phyloP scores from a whole-genome alignment of 257 asterid species.

The Ligustrum vulgare region DNA sequence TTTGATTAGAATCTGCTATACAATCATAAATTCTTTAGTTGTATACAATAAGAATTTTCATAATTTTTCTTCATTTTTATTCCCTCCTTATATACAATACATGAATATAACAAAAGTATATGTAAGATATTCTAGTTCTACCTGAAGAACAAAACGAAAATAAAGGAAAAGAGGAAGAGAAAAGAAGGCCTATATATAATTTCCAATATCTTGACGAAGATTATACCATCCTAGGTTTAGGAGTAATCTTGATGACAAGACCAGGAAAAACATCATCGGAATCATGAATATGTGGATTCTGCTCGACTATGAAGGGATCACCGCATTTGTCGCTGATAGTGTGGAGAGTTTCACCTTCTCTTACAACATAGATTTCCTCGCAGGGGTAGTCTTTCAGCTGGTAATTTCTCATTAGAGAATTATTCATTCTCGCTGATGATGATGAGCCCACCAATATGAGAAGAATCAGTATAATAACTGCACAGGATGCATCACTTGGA shows the following conservation, averaged over 20 bases:
- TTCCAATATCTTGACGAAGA: neutral
- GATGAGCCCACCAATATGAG: neutral
- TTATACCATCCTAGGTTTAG: neutral
- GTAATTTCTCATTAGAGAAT: neutral
- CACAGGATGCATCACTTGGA: neutral
- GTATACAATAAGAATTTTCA: neutral
- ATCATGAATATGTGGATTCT: constrained; percentile 5
- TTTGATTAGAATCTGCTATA: no score
- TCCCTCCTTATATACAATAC: neutral
- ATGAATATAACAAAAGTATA: neutral
- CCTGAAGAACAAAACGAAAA: neutral
- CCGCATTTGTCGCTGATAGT: constrained; percentile 4
- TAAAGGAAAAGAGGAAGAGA: no score
- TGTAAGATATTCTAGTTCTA: neutral
- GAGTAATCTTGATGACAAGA: constrained; percentile 6
- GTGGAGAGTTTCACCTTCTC: constrained; percentile 8
- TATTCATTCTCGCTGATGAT: neutral
- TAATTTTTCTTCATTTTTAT: neutral
- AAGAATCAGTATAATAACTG: neutral
- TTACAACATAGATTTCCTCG: constrained; percentile 3
- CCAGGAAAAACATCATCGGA: constrained; percentile 8
- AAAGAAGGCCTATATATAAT: neutral
- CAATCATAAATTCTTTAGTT: no score
- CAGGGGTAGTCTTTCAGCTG: neutral
- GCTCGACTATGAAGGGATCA: neutral